These are phyloP conservation scores for Moniliella sp. DNA, from an alignment of 1,284 basidiomycete genomes.

Conservation along the genomic window DNA sequence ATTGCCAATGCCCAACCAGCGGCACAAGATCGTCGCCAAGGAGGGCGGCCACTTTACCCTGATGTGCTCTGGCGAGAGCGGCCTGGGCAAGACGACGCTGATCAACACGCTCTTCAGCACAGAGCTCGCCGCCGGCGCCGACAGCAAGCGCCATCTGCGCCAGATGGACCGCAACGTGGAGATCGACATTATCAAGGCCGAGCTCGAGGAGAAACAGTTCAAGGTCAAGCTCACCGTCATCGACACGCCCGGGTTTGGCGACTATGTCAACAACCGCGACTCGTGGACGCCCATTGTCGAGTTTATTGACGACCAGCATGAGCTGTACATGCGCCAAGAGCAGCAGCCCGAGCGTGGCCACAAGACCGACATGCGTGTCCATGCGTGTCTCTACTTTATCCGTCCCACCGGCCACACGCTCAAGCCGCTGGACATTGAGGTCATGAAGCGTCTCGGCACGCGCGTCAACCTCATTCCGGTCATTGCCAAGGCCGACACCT, in stretches of 20 bases:
- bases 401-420: conserved; percentile 86
- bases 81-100: conserved; percentile 9
- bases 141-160: conserved; percentile 86
- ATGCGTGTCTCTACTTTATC: conserved; percentile 94
- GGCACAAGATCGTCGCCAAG: conserved; percentile 34
- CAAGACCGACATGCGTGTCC: conserved; percentile 83
- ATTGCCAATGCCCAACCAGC: conserved; percentile 76
- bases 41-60: conserved; percentile 90
- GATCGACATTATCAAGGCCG: conserved; percentile 43
- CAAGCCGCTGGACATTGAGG: conserved; percentile 94
- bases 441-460: conserved; percentile 89
- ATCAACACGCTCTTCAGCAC: conserved; percentile 82
- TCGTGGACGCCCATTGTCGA: conserved; percentile 95
- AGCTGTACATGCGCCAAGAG: conserved; percentile 97
- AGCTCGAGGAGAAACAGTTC: conserved; percentile 92
- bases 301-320: conserved; percentile 98
- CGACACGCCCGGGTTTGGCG: conserved; percentile 95
- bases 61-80: conserved; percentile 79
- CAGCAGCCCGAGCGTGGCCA: conserved; percentile 82
- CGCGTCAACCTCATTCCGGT: conserved; percentile 95
- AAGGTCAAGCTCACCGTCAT: conserved; percentile 97
- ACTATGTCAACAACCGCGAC: conserved; percentile 97
- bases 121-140: conserved; percentile 73
- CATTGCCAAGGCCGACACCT: conserved; percentile 81
- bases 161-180: conserved; percentile 97